Conservation (phyloP, 2,329 filamentous ascomycete genomes). For the Dryadomyces sulphureus region DNA sequence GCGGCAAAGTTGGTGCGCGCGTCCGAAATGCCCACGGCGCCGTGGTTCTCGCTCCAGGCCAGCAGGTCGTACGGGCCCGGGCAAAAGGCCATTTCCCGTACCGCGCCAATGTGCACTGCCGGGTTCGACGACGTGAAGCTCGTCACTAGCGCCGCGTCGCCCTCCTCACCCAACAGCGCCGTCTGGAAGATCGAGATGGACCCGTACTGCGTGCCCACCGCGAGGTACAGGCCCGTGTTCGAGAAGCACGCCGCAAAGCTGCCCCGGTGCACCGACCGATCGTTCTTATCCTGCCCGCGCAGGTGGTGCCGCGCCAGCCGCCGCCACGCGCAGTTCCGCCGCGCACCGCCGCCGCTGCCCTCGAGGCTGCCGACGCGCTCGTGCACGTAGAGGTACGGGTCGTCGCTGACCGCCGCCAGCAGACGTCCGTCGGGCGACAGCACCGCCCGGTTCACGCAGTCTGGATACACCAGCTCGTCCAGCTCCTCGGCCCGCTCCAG, state of each 20-base stretch:
- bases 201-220: slow-evolving; percentile 67
- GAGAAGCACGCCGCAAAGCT: slow-evolving; percentile 73
- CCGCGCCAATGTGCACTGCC: slow-evolving; percentile 55
- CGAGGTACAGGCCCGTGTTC: slow-evolving; percentile 53
- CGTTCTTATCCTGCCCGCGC: slow-evolving; percentile 40
- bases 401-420: slow-evolving; percentile 74
- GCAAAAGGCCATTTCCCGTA: slow-evolving; percentile 84
- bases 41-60: slow-evolving; percentile 85
- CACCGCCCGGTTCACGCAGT: slow-evolving; percentile 86
- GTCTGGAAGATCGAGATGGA: slow-evolving; percentile 63
- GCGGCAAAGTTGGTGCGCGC: slow-evolving; percentile 50
- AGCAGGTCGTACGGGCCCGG: slow-evolving; percentile 81
- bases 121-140: slow-evolving; percentile 67
- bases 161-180: slow-evolving; percentile 26
- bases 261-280: slow-evolving; percentile 41
- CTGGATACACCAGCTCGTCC: slow-evolving; percentile 58
- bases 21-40: slow-evolving; percentile 60
- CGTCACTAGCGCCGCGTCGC: slow-evolving; percentile 50
- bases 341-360: slow-evolving; percentile 6
- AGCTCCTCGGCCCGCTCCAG: slow-evolving; percentile 51
- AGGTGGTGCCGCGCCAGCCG: slow-evolving; percentile 36
- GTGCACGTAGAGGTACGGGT: slow-evolving; percentile 76
- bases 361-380: slow-evolving; percentile 26
- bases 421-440: slow-evolving; percentile 78
- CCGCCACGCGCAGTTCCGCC: slow-evolving; percentile 31